Percentiles rank a stretch among this genome's conserved stretches.
phyloP scores from a whole-genome alignment of 768 basidiomycete genomes.

The Lactifluus echinatus region DNA sequence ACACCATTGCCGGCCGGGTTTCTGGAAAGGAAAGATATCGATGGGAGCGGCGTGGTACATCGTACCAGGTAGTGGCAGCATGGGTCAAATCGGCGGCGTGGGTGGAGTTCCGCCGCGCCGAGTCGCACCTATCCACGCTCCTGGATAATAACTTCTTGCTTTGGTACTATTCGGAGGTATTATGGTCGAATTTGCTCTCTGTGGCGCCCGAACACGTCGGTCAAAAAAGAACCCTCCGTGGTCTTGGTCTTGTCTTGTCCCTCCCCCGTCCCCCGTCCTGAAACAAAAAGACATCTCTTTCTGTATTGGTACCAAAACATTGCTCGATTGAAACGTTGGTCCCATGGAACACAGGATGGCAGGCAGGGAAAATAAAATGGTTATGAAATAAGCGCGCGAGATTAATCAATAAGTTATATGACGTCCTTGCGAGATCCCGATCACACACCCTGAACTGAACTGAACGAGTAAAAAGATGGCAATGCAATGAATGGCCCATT shows the following conservation, averaged over 20 bases:
- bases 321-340: neutral
- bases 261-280: neutral
- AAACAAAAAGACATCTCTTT: no score
- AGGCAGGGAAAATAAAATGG: neutral
- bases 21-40: neutral
- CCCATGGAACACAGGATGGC: neutral
- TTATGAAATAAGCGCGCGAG: conserved; percentile 2
- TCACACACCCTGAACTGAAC: neutral
- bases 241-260: no score
- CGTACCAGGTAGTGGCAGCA: no score
- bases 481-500: neutral
- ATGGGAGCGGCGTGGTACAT: neutral
- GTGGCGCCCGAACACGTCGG: neutral
- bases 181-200: neutral
- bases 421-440: neutral
- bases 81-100: no score
- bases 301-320: neutral
- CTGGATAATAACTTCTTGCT: neutral
- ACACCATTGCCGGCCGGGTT: neutral
- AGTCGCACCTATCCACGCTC: neutral
- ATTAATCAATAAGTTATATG: conserved; percentile 5
- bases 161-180: neutral
- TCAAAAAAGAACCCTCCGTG: no score
- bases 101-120: neutral
- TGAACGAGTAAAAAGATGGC: no score